Evolutionary conservation across 768 basidiomycete genomes (phyloP), one percentile per base, ranked within the genome.

Genomic region (Boletus huronensis): DNA sequence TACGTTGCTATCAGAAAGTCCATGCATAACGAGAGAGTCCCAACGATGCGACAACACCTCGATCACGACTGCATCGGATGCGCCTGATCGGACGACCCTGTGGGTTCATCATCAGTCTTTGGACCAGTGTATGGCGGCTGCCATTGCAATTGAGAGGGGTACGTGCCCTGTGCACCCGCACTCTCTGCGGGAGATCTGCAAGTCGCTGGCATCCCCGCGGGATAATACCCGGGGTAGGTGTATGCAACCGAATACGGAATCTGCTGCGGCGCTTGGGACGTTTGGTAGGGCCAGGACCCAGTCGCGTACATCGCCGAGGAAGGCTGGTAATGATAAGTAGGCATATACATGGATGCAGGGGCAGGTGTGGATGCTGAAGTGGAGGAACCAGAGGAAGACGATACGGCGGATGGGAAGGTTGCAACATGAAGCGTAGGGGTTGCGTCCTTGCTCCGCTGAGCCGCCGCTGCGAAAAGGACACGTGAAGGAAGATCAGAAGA

Each of bases 111-210:
- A 34, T 72, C 72, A 58, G 78, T 70, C 42, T 68, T 66, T 26
- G 75, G 75, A 46, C 74, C 71, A 25, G 55, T 52, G 39, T 74
- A 73, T 46, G 73, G 70, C 50, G 57, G 62, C 54, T 69, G 74
- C 75, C 73, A 76, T 43, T 70, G 69, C 45, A 74, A 56, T 34
- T 56, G 61, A 46, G 64, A 59, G 46, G 59, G 43, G 31, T 64
- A 65, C 59, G 60, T 50, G 61, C 62, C 65, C 48, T 63, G 70
- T 58, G 52, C 45, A 36, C 57, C 58, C 46, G 39, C 48, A 54
- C 44, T 55, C 48, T 58, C 61, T 5, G 54, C 50, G 38, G 65
- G 60, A 17, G 58, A 38, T 43, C 47, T 29, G 48, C 58, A 59
- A 40, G 49, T 23, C 38, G 46, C 35, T 32, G 57, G 54, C 52